phyloP scores from a whole-genome alignment of 1,284 basidiomycete species.

The Ustilago lituana region DNA sequence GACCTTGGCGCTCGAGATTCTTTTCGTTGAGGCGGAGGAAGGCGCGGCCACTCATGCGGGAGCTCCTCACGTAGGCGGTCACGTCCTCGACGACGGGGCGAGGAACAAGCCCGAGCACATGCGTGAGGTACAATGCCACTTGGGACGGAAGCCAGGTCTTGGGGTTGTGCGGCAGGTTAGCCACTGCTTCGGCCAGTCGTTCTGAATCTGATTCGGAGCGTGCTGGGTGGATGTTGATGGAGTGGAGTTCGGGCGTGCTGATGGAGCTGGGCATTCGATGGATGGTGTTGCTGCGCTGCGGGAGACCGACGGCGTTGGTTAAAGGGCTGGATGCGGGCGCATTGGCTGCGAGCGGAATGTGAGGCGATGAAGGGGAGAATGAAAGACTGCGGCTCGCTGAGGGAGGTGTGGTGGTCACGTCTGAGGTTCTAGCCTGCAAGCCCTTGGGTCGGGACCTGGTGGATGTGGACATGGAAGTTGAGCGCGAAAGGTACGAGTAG shows the following conservation, averaged over 20 bases:
- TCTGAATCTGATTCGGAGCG: conserved; percentile 31
- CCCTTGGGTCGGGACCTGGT: conserved; percentile 52
- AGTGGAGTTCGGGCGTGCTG: conserved; percentile 21
- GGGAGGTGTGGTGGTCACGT: conserved; percentile 10
- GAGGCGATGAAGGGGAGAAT: conserved; percentile 24
- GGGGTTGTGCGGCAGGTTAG: conserved; percentile 50
- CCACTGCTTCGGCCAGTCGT: conserved; percentile 36
- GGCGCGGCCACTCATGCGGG: conserved; percentile 55
- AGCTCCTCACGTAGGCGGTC: conserved; percentile 54
- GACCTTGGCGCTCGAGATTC: conserved; percentile 53
- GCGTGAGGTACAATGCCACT: conserved; percentile 59
- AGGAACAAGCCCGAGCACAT: conserved; percentile 59
- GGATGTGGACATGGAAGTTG: conserved; percentile 55
- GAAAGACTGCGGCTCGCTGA: conserved; percentile 1
- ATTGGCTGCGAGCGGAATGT: background rate
- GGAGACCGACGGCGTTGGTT: conserved; percentile 14
- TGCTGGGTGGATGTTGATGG: conserved; percentile 6
- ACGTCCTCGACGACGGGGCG: conserved; percentile 59
- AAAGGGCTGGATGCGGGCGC: conserved; percentile 11
- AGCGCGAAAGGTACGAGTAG: conserved; percentile 58
- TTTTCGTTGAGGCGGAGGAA: conserved; percentile 58
- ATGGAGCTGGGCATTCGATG: conserved; percentile 26
- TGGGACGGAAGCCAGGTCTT: conserved; percentile 60
- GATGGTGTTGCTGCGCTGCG: conserved; percentile 25
- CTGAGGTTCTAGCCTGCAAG: conserved; percentile 23